phyloP scores from a whole-genome alignment of 257 asterid genomes.

The Solanum okadae region DNA sequence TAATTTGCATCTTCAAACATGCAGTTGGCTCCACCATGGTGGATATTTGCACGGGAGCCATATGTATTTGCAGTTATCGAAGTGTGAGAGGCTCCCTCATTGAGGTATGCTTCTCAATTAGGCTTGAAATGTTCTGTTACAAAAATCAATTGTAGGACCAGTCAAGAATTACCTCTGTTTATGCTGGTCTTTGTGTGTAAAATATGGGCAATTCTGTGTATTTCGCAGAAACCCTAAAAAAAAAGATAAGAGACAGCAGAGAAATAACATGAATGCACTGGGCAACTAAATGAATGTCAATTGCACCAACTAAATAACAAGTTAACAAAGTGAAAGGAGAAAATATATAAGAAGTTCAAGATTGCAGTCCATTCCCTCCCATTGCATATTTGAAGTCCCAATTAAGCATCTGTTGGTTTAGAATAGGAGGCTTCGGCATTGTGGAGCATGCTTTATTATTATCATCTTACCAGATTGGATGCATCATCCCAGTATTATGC shows the following conservation, averaged over 20 bases:
- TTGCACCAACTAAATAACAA: background rate
- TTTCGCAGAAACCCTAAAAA: background rate
- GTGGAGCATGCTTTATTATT: background rate
- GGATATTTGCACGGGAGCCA: slow-evolving; percentile 64
- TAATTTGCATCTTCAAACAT: slow-evolving; percentile 59
- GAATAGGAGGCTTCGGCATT: background rate
- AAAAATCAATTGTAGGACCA: slow-evolving; percentile 8
- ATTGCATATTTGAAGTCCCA: background rate
- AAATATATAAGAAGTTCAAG: background rate
- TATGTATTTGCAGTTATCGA: slow-evolving; percentile 45
- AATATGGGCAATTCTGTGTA: background rate
- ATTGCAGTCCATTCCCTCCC: background rate
- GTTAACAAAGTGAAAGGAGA: background rate
- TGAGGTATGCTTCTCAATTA: slow-evolving; percentile 83
- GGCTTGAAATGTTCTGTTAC: slow-evolving; percentile 28
- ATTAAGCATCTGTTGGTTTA: background rate
- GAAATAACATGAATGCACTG: background rate
- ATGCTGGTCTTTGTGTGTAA: background rate
- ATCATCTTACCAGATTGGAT: background rate
- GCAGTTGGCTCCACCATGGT: slow-evolving; percentile 68
- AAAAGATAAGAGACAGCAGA: background rate
- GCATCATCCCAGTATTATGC: background rate
- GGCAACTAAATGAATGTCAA: background rate
- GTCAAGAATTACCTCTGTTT: background rate
- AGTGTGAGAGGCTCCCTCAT: slow-evolving; percentile 78